Conservation (phyloP, 2,329 filamentous ascomycete species). For the Pezicula carpinea region DNA sequence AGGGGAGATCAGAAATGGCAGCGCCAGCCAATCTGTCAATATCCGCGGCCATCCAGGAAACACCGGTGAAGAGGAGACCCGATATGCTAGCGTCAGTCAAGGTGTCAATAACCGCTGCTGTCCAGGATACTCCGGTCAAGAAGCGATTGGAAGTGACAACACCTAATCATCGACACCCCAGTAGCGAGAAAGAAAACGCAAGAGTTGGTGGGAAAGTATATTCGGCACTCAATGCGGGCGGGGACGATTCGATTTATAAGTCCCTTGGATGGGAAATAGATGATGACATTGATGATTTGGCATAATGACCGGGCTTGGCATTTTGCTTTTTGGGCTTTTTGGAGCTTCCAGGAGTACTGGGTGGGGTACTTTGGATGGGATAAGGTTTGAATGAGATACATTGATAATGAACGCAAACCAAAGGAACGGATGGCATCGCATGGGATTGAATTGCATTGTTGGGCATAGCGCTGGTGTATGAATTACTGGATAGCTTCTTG, state of each 20-base stretch:
- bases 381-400: too few relatives aligned
- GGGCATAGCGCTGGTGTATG: neutral
- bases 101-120: neutral
- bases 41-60: conserved; percentile 19
- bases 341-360: conserved; percentile 9
- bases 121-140: neutral
- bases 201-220: neutral
- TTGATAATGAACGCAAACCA: conserved; percentile 2
- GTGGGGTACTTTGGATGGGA: neutral
- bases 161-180: neutral
- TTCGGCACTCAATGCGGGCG: conserved; percentile 2
- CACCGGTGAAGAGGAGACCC: conserved; percentile 19
- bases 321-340: neutral
- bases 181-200: conserved; percentile 1
- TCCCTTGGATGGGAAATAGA: conserved; percentile 31
- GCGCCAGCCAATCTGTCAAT: neutral
- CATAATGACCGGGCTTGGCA: conserved; percentile 10
- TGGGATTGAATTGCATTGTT: neutral
- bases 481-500: too few relatives aligned
- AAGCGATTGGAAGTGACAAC: neutral
- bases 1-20: neutral
- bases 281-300: conserved; percentile 27
- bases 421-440: too few relatives aligned
- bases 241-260: conserved; percentile 29
- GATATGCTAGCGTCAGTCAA: conserved; percentile 15